Base-by-base conservation (phyloP, 2,329 filamentous ascomycete species). In the Westerdykella aurantiaca region DNA sequence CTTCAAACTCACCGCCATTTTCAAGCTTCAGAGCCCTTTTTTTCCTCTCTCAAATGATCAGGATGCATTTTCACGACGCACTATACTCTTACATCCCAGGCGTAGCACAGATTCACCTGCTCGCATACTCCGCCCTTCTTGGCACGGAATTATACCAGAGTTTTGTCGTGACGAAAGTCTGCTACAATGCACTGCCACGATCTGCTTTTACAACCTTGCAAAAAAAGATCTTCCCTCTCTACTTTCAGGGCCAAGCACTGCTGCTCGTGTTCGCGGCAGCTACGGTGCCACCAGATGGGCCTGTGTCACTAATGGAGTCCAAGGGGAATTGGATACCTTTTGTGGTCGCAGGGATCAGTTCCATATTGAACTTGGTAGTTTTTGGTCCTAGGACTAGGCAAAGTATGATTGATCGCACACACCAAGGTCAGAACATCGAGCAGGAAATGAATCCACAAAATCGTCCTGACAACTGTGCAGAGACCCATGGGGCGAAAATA, bases 101-200 rank as follows among this genome's bases (percentile, higher is more conserved):
- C 25, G 25, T 29, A 29, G 4, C 4, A 3, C 25, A 29, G 11
- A 29, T 64, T 25, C 69, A 71, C 42, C 49, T 72, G 9, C 43
- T 72, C 10, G 53, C 62, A 1, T 72, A 69, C 43, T 68, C 68
- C 1, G 59, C 67, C 1, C 55, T 72, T 6, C 56, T 72, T 4
- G 69, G 69, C 11, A 64, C 63, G 2, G 57, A 70, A 43, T 47
- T 71, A 0, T 72, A 66, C 42, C 55, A 71, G 50, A 69, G 53
- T 47, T 70, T 72, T 41, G 45, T 70, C 31, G 65, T 70, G 42
- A 69, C 67, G 1, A 72, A 69, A 48, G 48, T 72, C 14, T 60
- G 65, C 17, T 65, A 63, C 45, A 52, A 52, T 39, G 52, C 51
- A 5, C 62, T 72, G 5, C 63, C 69, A 0, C 57, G 58, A 39